These are phyloP conservation scores for Bidens hawaiensis DNA, from an alignment of 140 eudicot species.

Conservation along the genomic window DNA sequence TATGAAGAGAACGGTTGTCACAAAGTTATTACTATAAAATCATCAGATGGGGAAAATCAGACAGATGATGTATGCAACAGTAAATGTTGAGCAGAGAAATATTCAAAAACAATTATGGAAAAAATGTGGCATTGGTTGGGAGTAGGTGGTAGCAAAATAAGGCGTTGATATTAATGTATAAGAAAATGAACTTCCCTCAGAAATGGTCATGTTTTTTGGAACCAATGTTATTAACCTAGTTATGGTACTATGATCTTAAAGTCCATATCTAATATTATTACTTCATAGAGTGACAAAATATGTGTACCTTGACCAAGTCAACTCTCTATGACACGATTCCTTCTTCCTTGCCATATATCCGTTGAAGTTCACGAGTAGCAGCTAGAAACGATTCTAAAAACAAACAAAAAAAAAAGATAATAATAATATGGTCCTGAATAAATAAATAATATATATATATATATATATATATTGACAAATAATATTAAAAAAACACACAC, in stretches of 20 bases:
- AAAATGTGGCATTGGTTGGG: conserved; percentile 16
- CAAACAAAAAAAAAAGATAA: no score
- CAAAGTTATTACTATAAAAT: conserved; percentile 35
- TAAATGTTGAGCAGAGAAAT: conserved; percentile 6
- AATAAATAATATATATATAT: not conserved
- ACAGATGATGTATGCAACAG: conserved; percentile 17
- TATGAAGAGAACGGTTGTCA: conserved; percentile 24
- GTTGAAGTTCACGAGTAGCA: conserved; percentile 69
- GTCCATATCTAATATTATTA: conserved; percentile 15
- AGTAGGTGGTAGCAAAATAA: conserved; percentile 20
- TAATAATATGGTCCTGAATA: conserved; percentile 6
- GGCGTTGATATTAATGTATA: conserved; percentile 18
- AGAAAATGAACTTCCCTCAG: conserved; percentile 17
- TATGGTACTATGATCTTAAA: conserved; percentile 3
- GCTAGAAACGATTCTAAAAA: conserved; percentile 56
- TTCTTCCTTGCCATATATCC: conserved; percentile 61
- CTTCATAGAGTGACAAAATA: not conserved
- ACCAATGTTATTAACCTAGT: conserved; percentile 13
- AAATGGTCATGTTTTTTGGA: conserved; percentile 19
- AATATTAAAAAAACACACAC: not conserved
- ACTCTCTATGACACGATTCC: conserved; percentile 31
- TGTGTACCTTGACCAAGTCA: conserved; percentile 30
- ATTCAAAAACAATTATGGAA: conserved; percentile 17
- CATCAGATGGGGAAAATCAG: conserved; percentile 26
- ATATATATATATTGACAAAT: no score